phyloP scores from a whole-genome alignment of 768 basidiomycete genomes.

The Hypsizygus marmoreus region DNA sequence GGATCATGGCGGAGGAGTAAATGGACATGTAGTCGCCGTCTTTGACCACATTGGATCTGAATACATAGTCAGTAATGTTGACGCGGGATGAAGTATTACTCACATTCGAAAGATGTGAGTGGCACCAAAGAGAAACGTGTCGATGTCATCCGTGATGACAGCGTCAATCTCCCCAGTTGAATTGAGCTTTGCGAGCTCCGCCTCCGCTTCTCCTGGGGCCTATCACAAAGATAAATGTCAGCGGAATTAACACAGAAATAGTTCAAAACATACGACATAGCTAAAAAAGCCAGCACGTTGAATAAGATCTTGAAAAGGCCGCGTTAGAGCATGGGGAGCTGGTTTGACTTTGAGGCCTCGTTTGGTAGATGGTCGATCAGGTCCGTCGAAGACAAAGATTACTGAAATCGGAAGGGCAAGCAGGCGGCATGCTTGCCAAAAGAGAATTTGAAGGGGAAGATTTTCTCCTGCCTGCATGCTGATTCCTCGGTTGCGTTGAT shows the following conservation, averaged over 20 bases:
- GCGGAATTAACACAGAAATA: not conserved
- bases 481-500: not conserved
- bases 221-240: not conserved
- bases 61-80: conserved; percentile 21
- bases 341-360: not conserved
- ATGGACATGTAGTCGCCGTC: conserved; percentile 44
- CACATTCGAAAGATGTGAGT: conserved; percentile 48
- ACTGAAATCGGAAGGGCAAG: not conserved
- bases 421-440: not conserved
- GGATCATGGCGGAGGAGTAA: conserved; percentile 18
- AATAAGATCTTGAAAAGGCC: not conserved
- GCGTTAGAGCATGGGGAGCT: not conserved
- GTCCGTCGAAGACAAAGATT: not conserved
- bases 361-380: not conserved
- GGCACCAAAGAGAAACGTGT: conserved; percentile 70
- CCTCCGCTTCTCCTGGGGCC: conserved; percentile 78
- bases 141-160: conserved; percentile 70
- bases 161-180: conserved; percentile 59
- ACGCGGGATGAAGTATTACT: conserved; percentile 17
- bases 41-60: conserved; percentile 44
- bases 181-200: conserved; percentile 68
- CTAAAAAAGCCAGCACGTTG: not conserved
- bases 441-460: not conserved
- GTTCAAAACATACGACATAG: not conserved
- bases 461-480: conserved; percentile 4